phyloP scores from a whole-genome alignment of 2,329 filamentous ascomycete species.

The Aplosporella prunicola region DNA sequence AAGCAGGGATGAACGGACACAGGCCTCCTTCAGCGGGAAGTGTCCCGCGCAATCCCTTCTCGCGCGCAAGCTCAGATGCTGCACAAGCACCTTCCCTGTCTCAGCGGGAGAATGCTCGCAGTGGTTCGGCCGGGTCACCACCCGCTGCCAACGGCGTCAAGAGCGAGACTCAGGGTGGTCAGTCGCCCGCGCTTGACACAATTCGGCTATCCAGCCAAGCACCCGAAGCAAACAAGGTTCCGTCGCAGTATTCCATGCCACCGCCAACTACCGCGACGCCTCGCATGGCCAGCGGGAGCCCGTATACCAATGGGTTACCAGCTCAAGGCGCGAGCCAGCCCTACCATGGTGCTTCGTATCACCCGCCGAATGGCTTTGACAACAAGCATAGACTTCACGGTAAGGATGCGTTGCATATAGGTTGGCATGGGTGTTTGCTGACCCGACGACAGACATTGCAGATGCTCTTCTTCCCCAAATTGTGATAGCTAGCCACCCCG shows the following conservation, averaged over 20 bases:
- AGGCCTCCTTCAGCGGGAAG: slow-evolving; percentile 18
- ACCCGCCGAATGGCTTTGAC: slow-evolving; percentile 6
- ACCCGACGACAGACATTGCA: background rate
- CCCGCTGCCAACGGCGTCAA: slow-evolving; percentile 30
- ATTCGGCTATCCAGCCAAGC: slow-evolving; percentile 28
- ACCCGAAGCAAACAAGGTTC: slow-evolving; percentile 22
- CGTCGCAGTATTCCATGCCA: slow-evolving; percentile 27
- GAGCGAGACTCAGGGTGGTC: slow-evolving; percentile 25
- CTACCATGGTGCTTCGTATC: background rate
- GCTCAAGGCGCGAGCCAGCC: background rate
- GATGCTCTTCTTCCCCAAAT: slow-evolving; percentile 9
- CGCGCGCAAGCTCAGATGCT: background rate
- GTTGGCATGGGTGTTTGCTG: background rate
- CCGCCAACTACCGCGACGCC: slow-evolving; percentile 27
- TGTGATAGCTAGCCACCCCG: slow-evolving; percentile 48
- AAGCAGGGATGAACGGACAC: slow-evolving; percentile 39
- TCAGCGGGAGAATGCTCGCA: slow-evolving; percentile 35
- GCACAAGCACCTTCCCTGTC: slow-evolving; percentile 1
- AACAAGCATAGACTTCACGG: slow-evolving; percentile 15
- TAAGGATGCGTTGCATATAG: background rate
- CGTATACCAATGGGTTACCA: slow-evolving; percentile 19
- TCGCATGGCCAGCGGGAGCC: slow-evolving; percentile 32
- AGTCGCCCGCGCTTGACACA: slow-evolving; percentile 35
- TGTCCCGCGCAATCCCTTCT: slow-evolving; percentile 17
- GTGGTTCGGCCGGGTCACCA: slow-evolving; percentile 23